These are phyloP conservation scores for Saccharomycopsis sp. DNA, from an alignment of 805 yeast species.

Conservation along the genomic window DNA sequence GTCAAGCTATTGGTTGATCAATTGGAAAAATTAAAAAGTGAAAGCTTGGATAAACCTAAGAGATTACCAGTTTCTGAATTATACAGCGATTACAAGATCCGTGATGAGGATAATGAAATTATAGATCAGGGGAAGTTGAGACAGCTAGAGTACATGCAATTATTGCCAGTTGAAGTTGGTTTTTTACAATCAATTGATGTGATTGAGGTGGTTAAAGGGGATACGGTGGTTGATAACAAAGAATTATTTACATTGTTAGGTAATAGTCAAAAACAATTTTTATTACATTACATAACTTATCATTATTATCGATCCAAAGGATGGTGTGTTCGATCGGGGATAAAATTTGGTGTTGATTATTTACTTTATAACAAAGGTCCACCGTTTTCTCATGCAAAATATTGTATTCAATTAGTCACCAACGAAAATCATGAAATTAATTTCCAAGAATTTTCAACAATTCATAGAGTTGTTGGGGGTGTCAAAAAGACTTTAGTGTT, in stretches of 20 bases:
- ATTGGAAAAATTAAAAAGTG: conserved; percentile 7
- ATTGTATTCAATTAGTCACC: conserved; percentile 51
- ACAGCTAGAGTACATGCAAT: conserved; percentile 44
- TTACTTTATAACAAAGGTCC: conserved; percentile 87
- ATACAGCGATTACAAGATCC: conserved; percentile 15
- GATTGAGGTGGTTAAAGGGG: conserved; percentile 28
- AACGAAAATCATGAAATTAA: conserved; percentile 32
- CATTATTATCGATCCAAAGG: conserved; percentile 85
- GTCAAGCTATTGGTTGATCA: conserved; percentile 23
- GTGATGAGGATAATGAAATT: conserved; percentile 26
- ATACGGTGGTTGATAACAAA: neutral
- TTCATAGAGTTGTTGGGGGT: conserved; percentile 77
- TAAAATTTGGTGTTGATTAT: conserved; percentile 86
- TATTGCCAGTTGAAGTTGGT: conserved; percentile 69
- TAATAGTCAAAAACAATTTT: conserved; percentile 30
- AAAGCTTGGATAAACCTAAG: neutral
- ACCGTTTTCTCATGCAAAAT: conserved; percentile 92
- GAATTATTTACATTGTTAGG: neutral
- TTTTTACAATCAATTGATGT: conserved; percentile 57
- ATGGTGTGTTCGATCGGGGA: conserved; percentile 91
- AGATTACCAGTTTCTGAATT: conserved; percentile 6
- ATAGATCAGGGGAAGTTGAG: conserved; percentile 34
- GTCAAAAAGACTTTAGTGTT: conserved; percentile 75
- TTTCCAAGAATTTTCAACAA: conserved; percentile 49
- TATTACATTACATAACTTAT: conserved; percentile 62